phyloP scores from a whole-genome alignment of 2,329 filamentous ascomycete species.

The Aspergillus persii region DNA sequence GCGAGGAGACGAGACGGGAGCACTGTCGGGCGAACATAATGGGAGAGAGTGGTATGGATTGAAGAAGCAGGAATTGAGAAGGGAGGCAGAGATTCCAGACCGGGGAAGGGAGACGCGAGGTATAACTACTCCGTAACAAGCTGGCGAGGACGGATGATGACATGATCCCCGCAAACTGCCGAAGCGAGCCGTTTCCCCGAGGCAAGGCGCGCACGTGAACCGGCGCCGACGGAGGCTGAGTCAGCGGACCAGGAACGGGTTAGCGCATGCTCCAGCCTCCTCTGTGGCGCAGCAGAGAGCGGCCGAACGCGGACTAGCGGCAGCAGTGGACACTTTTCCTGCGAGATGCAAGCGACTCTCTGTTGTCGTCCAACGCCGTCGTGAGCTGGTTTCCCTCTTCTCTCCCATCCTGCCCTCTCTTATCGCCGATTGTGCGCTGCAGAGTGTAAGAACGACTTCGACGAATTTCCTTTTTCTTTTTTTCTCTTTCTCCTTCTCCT shows the following conservation, averaged over 20 bases:
- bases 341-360: neutral
- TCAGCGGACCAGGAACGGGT: neutral
- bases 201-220: slow-evolving; percentile 16
- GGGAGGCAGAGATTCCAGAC: neutral
- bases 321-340: slow-evolving; percentile 36
- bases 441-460: neutral
- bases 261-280: neutral
- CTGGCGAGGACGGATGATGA: slow-evolving; percentile 1
- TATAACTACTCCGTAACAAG: neutral
- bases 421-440: neutral
- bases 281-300: slow-evolving; percentile 18
- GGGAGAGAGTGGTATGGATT: neutral
- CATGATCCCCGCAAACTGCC: slow-evolving; percentile 17
- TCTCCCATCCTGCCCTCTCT: neutral
- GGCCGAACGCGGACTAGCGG: slow-evolving; percentile 11
- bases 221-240: neutral
- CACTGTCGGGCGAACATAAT: slow-evolving; percentile 48
- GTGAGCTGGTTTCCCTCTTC: neutral
- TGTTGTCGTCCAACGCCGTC: slow-evolving; percentile 13
- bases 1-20: slow-evolving; percentile 60
- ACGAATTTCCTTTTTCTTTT: neutral
- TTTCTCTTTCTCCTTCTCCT: neutral
- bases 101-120: neutral
- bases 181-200: slow-evolving; percentile 16
- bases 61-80: neutral